phyloP scores from a whole-genome alignment of 805 yeast species.

The Kuraishia borneana region DNA sequence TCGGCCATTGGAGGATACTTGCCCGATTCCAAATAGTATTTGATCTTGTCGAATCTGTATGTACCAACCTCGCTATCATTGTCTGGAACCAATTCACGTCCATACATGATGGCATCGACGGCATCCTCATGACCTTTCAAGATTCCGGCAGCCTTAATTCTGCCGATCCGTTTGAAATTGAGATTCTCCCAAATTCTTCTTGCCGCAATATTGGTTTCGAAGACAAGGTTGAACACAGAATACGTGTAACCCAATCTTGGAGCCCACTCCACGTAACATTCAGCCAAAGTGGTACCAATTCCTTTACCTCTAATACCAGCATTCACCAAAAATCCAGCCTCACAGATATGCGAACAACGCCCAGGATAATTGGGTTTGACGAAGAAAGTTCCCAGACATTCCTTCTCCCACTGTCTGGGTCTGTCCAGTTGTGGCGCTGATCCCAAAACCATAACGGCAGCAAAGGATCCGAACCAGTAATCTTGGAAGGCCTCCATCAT shows the following conservation, averaged over 20 bases:
- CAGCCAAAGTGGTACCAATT: slow-evolving; percentile 76
- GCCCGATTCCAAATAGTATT: slow-evolving; percentile 71
- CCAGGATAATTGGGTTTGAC: slow-evolving; percentile 90
- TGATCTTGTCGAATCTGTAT: slow-evolving; percentile 65
- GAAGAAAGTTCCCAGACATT: slow-evolving; percentile 80
- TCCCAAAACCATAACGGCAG: slow-evolving; percentile 73
- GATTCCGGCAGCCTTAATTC: slow-evolving; percentile 79
- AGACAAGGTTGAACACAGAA: slow-evolving; percentile 73
- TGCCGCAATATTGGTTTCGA: slow-evolving; percentile 80
- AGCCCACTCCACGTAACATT: slow-evolving; percentile 85
- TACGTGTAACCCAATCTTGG: slow-evolving; percentile 81
- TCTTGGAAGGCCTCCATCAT: slow-evolving; percentile 66
- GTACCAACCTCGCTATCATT: slow-evolving; percentile 39
- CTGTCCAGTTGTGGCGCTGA: slow-evolving; percentile 40
- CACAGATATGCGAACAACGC: slow-evolving; percentile 84
- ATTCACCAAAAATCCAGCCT: slow-evolving; percentile 80
- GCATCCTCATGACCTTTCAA: slow-evolving; percentile 76
- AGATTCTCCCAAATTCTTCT: slow-evolving; percentile 66
- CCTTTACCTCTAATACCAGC: slow-evolving; percentile 91
- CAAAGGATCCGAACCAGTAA: slow-evolving; percentile 83
- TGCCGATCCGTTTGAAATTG: slow-evolving; percentile 69
- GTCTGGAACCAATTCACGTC: slow-evolving; percentile 58
- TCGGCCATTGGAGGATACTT: slow-evolving; percentile 76
- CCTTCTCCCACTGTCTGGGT: slow-evolving; percentile 78
- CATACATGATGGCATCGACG: slow-evolving; percentile 81